A percentile compares a stretch with the other conserved stretches of the same genome.
These are phyloP conservation scores for Phytopythium mirpurense DNA, from an alignment of 352 stramenopile species.

Conservation along the genomic window DNA sequence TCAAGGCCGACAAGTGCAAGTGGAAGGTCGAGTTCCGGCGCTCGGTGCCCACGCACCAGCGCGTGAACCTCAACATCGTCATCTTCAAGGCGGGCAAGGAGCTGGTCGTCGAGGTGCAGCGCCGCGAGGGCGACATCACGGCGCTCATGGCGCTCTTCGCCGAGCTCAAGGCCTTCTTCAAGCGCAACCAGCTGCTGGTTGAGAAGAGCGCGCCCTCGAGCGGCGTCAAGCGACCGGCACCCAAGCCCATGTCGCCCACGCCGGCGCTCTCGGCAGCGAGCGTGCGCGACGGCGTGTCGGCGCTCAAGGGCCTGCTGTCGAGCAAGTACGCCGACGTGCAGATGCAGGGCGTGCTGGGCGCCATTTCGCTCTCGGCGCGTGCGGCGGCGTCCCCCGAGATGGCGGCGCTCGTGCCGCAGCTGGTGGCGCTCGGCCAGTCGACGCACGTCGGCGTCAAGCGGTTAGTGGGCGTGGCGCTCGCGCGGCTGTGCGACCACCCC, in stretches of 20 bases:
- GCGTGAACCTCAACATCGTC: conserved; percentile 72
- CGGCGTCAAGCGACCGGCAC: conserved; percentile 62
- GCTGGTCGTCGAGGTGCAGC: conserved; percentile 72
- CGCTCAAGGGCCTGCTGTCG: conserved; percentile 64
- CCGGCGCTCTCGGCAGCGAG: conserved; percentile 33
- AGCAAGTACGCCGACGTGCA: conserved; percentile 77
- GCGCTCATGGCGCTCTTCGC: conserved; percentile 74
- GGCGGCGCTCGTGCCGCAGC: conserved; percentile 57
- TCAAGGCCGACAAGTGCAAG: conserved; percentile 85
- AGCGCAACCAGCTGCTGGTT: conserved; percentile 60
- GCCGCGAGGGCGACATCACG: conserved; percentile 74
- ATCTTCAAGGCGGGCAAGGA: conserved; percentile 75
- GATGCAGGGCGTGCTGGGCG: conserved; percentile 75
- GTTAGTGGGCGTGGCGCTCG: conserved; percentile 68
- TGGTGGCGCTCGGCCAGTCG: conserved; percentile 63
- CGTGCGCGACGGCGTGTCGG: conserved; percentile 47
- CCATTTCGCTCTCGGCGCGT: conserved; percentile 70
- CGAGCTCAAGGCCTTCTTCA: conserved; percentile 75
- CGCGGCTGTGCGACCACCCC: conserved; percentile 77
- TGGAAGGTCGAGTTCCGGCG: conserved; percentile 83
- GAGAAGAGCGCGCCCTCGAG: conserved; percentile 39
- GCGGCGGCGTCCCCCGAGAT: conserved; percentile 58
- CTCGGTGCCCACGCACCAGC: conserved; percentile 32
- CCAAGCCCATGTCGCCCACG: conserved; percentile 44
- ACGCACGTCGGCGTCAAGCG: conserved; percentile 48